Evolutionary conservation across 768 basidiomycete species (phyloP).

Genomic region (Tremella yokohamensis): DNA sequence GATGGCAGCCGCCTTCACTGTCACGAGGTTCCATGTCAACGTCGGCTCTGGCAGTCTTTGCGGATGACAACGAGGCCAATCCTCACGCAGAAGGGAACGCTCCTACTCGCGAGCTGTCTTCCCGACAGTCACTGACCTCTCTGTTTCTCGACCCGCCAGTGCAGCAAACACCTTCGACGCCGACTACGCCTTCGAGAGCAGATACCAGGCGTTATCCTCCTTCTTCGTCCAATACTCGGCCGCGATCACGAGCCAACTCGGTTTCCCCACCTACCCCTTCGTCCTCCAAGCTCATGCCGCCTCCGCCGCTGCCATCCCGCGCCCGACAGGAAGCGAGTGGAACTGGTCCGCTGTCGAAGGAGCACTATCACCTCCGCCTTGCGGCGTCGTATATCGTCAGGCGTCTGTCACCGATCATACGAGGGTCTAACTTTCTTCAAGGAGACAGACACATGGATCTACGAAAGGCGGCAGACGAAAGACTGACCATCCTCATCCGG

Average conservation of each 20-base stretch:
- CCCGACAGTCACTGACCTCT: constrained; percentile 3
- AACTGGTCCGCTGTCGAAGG: constrained; percentile 18
- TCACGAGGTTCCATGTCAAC: constrained; percentile 43
- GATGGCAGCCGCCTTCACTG: constrained; percentile 43
- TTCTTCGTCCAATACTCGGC: too few species aligned
- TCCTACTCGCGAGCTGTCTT: not conserved
- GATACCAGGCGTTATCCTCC: not conserved
- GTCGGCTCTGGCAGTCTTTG: constrained; percentile 27
- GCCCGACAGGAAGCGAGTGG: not conserved
- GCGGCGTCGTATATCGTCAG: constrained; percentile 38
- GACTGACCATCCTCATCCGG: constrained; percentile 61
- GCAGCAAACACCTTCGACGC: not conserved
- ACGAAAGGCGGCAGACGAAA: constrained; percentile 58
- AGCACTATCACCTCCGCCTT: constrained; percentile 41
- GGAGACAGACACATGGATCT: constrained; percentile 28
- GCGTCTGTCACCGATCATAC: constrained; percentile 32
- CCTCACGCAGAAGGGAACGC: constrained; percentile 3
- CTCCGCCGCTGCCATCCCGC: not conserved
- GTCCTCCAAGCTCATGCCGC: not conserved
- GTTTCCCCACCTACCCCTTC: constrained; percentile 1
- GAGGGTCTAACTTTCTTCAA: constrained; percentile 18
- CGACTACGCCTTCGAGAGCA: not conserved
- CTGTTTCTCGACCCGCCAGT: not conserved
- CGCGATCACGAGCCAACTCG: not conserved
- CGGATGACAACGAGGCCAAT: constrained; percentile 3